Conservation (phyloP, 2,329 filamentous ascomycete species). For the Onygenales sp. region DNA sequence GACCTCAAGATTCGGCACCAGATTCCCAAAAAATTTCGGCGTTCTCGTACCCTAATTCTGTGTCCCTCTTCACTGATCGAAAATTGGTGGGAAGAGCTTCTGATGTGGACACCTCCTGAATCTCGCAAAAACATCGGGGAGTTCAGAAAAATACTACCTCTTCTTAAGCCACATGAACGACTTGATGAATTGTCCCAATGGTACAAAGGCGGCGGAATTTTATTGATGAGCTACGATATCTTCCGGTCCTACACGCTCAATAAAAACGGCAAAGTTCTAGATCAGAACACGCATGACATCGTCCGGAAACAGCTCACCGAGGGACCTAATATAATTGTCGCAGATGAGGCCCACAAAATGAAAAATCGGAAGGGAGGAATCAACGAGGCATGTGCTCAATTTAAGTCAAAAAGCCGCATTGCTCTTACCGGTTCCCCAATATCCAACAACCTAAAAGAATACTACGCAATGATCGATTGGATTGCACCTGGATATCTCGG, state of each 20-base stretch:
- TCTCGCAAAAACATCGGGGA: conserved; percentile 41
- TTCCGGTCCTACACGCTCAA: conserved; percentile 43
- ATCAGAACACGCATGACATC: conserved; percentile 29
- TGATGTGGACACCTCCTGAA: conserved; percentile 52
- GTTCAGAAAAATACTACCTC: conserved; percentile 47
- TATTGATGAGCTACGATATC: conserved; percentile 68
- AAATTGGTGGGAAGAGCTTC: conserved; percentile 76
- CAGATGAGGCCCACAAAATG: conserved; percentile 74
- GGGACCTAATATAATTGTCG: conserved; percentile 63
- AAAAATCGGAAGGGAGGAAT: conserved; percentile 55
- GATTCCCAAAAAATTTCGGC: conserved; percentile 56
- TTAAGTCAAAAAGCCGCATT: conserved; percentile 62
- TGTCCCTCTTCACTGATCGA: conserved; percentile 66
- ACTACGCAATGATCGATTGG: conserved; percentile 83
- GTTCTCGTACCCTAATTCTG: conserved; percentile 59
- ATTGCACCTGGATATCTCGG: conserved; percentile 72
- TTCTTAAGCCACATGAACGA: conserved; percentile 30
- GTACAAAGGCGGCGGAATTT: conserved; percentile 56
- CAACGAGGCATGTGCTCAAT: conserved; percentile 44
- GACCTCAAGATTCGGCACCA: conserved; percentile 52
- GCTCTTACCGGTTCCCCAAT: conserved; percentile 81
- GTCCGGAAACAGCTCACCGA: conserved; percentile 44
- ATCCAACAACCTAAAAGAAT: conserved; percentile 74
- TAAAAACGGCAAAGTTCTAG: conserved; percentile 22
- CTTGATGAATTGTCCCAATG: conserved; percentile 45